phyloP scores from a whole-genome alignment of 306 rosid species.

The Quercus gilva region DNA sequence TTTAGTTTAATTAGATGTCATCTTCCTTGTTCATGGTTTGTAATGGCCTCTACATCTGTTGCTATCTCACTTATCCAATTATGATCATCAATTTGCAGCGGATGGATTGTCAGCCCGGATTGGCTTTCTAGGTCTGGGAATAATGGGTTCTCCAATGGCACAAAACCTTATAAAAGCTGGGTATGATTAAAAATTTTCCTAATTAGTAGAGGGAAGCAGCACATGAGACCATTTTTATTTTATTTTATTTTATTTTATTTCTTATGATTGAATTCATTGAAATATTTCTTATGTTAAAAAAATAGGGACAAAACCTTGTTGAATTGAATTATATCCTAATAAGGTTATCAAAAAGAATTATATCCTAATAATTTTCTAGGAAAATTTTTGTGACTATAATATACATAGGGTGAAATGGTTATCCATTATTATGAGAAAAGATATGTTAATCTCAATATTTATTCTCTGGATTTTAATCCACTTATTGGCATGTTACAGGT shows the following conservation, averaged over 20 bases:
- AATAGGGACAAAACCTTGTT: background rate
- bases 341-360: no score
- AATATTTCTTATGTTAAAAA: background rate
- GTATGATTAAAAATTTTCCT: constrained; percentile 34
- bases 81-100: constrained; percentile 24
- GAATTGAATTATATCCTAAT: background rate
- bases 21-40: background rate
- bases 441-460: background rate
- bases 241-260: background rate
- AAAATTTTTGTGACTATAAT: background rate
- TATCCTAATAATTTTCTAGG: background rate
- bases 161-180: constrained; percentile 79
- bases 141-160: constrained; percentile 98
- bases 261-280: background rate
- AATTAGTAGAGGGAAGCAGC: background rate
- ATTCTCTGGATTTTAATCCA: background rate
- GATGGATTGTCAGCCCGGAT: constrained; percentile 43
- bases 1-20: background rate
- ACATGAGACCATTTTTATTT: background rate
- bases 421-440: background rate
- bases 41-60: background rate
- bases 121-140: constrained; percentile 92
- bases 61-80: background rate
- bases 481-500: constrained; percentile 39
- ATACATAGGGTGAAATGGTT: background rate